Base-by-base conservation (phyloP, 1,284 basidiomycete genomes). In the Rhizoctonia solani region DNA sequence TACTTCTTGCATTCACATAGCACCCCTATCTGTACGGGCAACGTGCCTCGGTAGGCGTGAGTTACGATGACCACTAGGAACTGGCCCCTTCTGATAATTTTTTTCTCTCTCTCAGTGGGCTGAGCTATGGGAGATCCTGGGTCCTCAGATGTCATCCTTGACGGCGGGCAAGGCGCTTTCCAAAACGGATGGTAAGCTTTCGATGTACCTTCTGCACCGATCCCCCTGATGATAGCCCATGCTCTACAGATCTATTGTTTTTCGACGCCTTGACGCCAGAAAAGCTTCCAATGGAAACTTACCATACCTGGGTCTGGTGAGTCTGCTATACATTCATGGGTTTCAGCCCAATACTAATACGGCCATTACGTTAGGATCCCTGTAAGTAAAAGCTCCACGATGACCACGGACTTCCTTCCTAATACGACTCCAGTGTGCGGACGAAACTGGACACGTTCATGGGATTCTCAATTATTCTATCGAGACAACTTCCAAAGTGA, bases 281-380 rank as follows among this genome's bases (percentile, higher is more conserved):
- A 13, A 69, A 54, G 55, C 50, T 70, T 6, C 69, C 69, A 30
- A 56, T 67, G 54, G 69, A 70, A 41, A 67, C 68, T 9, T 70
- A 70, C 42, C 68, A 69, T 29, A 58, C 34, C 23, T 69, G 44
- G 54, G 58, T 61, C 27, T 54, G 41, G 47, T 44, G 19, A 54
- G 39, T n/a, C n/a, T n/a, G n/a, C n/a, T 47, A 13, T 8, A n/a
- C n/a, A 66, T 44, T 55, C 39, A 6, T 47, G 16, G 13, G 9
- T 21, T 50, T 42, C 30, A 16, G 27, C 29, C 25, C n/a, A 16
- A 9, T 39, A 16, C 30, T 44, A 30, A 25, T 27, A 29, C 37
- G 37, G 37, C 37, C 8, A 8, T 39, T 39, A 69, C 34, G 9
- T 69, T 67, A 68, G 69, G 66, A 55, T 59, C 46, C 39, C 50